Evolutionary conservation across 768 basidiomycete species (phyloP).

Genomic region (Steccherinum ochraceum): DNA sequence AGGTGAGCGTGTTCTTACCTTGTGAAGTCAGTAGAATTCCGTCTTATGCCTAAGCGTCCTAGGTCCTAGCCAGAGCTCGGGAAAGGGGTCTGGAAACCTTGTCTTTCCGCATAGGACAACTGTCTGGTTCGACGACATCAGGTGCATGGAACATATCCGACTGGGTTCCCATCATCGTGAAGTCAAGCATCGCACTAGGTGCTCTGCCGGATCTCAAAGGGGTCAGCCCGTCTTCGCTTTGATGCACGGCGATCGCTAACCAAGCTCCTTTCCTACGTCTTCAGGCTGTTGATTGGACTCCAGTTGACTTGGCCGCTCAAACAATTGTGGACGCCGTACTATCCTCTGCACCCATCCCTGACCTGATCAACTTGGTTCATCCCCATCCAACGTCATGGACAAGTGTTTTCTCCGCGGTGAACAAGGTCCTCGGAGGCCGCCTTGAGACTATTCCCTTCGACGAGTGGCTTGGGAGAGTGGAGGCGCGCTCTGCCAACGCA

Average conservation of each 20-base stretch:
- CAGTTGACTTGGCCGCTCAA: slow-evolving; percentile 27
- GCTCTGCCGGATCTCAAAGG: slow-evolving; percentile 6
- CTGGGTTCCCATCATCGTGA: slow-evolving; percentile 22
- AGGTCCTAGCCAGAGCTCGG: slow-evolving; percentile 12
- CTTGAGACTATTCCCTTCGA: background rate
- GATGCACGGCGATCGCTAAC: too few species aligned
- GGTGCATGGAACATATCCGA: slow-evolving; percentile 23
- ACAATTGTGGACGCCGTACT: slow-evolving; percentile 29
- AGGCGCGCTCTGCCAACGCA: too few species aligned
- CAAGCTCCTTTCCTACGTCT: too few species aligned
- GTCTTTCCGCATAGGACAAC: slow-evolving; percentile 23
- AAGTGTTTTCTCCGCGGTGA: slow-evolving; percentile 20
- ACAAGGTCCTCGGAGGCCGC: background rate
- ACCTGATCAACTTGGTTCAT: slow-evolving; percentile 31
- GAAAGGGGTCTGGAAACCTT: slow-evolving; percentile 5
- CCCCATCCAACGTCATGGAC: slow-evolving; percentile 28
- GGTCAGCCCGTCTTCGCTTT: slow-evolving; percentile 5
- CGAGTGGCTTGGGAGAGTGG: slow-evolving; percentile 1
- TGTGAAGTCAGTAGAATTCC: too few species aligned
- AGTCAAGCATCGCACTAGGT: slow-evolving; percentile 10
- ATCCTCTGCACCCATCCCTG: slow-evolving; percentile 11
- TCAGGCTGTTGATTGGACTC: slow-evolving; percentile 30
- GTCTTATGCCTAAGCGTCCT: too few species aligned
- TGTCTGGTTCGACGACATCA: slow-evolving; percentile 14
- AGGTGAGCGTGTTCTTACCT: slow-evolving; percentile 13